Conservation (phyloP, 108 stramenopile species). For the Stephanodiscus minutulus region DNA sequence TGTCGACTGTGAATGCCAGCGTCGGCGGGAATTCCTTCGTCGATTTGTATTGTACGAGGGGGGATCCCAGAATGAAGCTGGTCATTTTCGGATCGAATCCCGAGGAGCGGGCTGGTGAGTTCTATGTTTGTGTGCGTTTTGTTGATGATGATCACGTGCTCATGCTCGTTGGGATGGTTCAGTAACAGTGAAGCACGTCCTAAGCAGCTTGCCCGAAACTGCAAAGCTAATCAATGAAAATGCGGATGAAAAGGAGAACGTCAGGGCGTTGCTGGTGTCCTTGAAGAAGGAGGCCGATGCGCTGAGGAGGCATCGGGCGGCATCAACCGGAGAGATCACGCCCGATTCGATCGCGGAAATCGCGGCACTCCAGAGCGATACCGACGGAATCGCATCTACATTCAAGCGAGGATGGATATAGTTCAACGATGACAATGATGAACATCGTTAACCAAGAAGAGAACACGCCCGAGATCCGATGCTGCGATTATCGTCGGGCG, state of each 20-base stretch:
- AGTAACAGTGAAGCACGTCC: constrained; percentile 38
- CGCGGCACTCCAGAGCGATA: constrained; percentile 17
- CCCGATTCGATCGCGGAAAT: constrained; percentile 22
- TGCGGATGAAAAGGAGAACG: constrained; percentile 25
- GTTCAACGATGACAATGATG: background rate
- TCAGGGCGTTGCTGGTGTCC: constrained; percentile 24
- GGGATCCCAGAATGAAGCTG: constrained; percentile 36
- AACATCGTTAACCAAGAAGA: background rate
- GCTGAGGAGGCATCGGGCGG: constrained; percentile 20
- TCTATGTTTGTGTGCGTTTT: too few relatives aligned
- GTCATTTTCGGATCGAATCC: constrained; percentile 47
- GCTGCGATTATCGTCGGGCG: background rate
- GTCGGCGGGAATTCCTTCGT: constrained; percentile 34
- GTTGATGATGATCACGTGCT: too few relatives aligned
- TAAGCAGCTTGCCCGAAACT: constrained; percentile 35
- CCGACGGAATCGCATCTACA: constrained; percentile 40
- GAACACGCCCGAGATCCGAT: background rate
- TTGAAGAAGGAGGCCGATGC: constrained; percentile 34
- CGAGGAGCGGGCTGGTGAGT: constrained; percentile 45
- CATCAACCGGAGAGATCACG: constrained; percentile 6
- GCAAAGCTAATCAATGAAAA: constrained; percentile 35
- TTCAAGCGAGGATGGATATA: constrained; percentile 40
- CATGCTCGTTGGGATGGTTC: background rate
- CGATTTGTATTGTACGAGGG: constrained; percentile 39
- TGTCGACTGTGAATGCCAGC: constrained; percentile 29